Base-by-base conservation (phyloP, 495 filamentous ascomycete species). In the Daldinia vernicosa region DNA sequence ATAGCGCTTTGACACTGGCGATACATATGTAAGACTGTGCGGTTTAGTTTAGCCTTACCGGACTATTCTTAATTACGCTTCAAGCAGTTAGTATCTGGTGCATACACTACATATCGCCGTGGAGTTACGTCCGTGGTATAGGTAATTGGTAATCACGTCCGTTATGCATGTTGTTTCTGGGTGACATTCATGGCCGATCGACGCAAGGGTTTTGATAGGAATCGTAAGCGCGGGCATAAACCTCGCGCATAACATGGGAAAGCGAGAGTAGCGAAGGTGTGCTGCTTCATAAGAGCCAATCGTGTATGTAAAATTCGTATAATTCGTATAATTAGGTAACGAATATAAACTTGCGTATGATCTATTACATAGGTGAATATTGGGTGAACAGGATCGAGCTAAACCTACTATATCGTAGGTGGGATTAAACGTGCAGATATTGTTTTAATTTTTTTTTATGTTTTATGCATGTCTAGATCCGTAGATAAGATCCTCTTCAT, bases 241-340 rank as follows among this genome's bases (percentile, higher is more conserved):
- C 54, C 54, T 60, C 61, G 67, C 67, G 67, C 67, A 65, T 40
- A 60, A 70, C 55, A 35, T 28, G 43, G 15, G 55, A 60, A 14
- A 64, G 43, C 45, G 67, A 70, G 33, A 52, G 26, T 9, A 14
- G 50, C 61, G 67, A 58, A 58, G 28, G 11, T 33, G 32, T 52
- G 50, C 24, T 14, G 2, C 50, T 27, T 30, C 1, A 11, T 28
- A 52, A 30, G 7, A 47, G 8, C 6, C 5, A 8, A 9, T 43
- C 39, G 39, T 43, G 19, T n/a, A 17, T 43, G 19, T n/a, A 17
- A 19, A 19, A 43, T 43, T 43, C 39, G n/a, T 43, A 43, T 2
- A 43, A 43, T 43, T 43, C n/a, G n/a, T n/a, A n/a, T n/a, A n/a
- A n/a, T n/a, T n/a, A n/a, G n/a, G n/a, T n/a, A 6, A 17, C 39